These are phyloP conservation scores for Scleroderma bovista DNA, from an alignment of 768 basidiomycete genomes.

Conservation along the genomic window DNA sequence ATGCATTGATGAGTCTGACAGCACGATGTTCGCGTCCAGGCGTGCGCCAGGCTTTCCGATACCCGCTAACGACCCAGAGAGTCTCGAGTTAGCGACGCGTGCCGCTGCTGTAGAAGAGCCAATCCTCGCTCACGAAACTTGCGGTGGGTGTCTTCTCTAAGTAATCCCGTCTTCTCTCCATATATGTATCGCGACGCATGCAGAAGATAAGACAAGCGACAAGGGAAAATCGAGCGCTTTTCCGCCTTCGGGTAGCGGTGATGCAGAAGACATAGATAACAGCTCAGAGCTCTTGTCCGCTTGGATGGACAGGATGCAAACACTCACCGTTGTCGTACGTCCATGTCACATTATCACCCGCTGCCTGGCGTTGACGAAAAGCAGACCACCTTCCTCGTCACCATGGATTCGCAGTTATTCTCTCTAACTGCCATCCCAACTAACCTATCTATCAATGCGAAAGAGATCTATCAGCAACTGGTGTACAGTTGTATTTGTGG, in stretches of 20 bases:
- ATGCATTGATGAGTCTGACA: too few species aligned
- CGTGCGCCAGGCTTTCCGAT: too few species aligned
- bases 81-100: too few species aligned
- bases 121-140: too few species aligned
- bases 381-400: slow-evolving; percentile 26
- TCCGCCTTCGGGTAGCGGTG: not conserved
- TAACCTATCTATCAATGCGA: slow-evolving; percentile 7
- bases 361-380: not conserved
- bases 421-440: slow-evolving; percentile 20
- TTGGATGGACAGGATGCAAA: slow-evolving; percentile 25
- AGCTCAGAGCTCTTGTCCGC: slow-evolving; percentile 15
- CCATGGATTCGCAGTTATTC: slow-evolving; percentile 25
- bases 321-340: slow-evolving; percentile 25
- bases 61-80: too few species aligned
- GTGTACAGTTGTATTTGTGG: slow-evolving; percentile 26
- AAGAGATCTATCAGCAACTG: slow-evolving; percentile 13
- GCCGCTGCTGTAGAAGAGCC: too few species aligned
- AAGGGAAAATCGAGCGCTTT: slow-evolving; percentile 3
- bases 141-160: too few species aligned
- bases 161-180: too few species aligned
- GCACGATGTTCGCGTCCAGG: too few species aligned
- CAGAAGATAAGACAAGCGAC: not conserved
- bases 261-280: slow-evolving; percentile 7
- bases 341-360: not conserved
- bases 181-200: too few species aligned